Conservation (phyloP, 2,329 filamentous ascomycete species). For the Neoscytalidium dimidiatum region DNA sequence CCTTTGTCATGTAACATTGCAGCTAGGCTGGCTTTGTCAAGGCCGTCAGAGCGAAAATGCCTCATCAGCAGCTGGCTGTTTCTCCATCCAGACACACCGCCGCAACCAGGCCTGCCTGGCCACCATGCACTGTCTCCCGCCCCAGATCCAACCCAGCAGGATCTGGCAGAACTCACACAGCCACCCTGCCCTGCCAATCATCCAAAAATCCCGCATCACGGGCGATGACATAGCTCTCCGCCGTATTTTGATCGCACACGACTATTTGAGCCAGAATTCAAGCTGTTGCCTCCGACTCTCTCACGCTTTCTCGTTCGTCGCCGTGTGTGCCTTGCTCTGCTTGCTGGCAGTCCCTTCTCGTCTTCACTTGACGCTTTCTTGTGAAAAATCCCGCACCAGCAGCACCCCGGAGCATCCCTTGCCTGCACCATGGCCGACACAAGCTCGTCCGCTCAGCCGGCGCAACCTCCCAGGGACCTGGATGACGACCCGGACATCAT, state of each 20-base stretch:
- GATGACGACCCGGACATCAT: neutral
- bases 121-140: neutral
- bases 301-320: neutral
- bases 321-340: neutral
- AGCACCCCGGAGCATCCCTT: neutral
- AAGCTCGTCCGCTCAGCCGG: neutral
- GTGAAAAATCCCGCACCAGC: neutral
- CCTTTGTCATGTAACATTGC: conserved; percentile 10
- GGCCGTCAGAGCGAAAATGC: conserved; percentile 7
- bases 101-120: neutral
- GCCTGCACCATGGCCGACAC: neutral
- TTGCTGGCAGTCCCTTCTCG: neutral
- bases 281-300: neutral
- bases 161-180: neutral
- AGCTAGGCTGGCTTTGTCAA: conserved; percentile 11
- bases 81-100: conserved; percentile 5
- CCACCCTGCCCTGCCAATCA: neutral
- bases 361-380: neutral
- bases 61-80: neutral
- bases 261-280: neutral
- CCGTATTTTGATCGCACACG: neutral
- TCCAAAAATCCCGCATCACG: neutral
- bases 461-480: neutral
- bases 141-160: neutral
- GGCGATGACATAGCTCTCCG: neutral